Percentiles rank a stretch among this genome's conserved stretches.
Conservation (phyloP, 2,329 filamentous ascomycete species). For the Alternaria brassicicola region DNA sequence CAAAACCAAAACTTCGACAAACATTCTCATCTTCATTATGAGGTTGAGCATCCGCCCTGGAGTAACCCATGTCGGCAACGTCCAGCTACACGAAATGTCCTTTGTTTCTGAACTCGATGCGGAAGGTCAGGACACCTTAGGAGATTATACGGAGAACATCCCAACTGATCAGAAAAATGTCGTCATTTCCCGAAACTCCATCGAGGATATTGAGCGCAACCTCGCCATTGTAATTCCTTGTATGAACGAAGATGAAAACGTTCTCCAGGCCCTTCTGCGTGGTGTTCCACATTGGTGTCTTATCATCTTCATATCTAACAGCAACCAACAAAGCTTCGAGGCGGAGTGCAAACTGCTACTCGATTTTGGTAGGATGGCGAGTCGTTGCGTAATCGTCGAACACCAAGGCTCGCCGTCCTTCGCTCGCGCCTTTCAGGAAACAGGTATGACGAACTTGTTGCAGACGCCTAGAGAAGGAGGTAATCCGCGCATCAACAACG, state of each 20-base stretch:
- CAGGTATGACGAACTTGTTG: constrained; percentile 12
- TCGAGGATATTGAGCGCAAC: constrained; percentile 11
- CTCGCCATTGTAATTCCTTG: constrained; percentile 23
- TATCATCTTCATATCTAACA: constrained; percentile 24
- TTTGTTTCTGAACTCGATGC: constrained; percentile 20
- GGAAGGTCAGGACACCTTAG: background rate
- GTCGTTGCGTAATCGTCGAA: constrained; percentile 7
- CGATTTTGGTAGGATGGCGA: constrained; percentile 2
- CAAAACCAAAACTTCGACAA: background rate
- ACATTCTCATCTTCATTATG: background rate
- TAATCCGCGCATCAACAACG: constrained; percentile 12
- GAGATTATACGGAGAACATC: background rate
- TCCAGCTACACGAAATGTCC: constrained; percentile 14
- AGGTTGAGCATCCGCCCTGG: background rate
- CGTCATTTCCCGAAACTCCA: constrained; percentile 7
- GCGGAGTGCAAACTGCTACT: constrained; percentile 11
- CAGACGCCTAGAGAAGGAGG: background rate
- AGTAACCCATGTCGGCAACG: constrained; percentile 12
- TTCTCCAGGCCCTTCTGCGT: constrained; percentile 20
- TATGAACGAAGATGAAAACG: constrained; percentile 21
- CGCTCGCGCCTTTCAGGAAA: constrained; percentile 13
- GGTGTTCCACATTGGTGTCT: constrained; percentile 23
- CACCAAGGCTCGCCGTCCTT: constrained; percentile 19
- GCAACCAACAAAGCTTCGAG: constrained; percentile 8
- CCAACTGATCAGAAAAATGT: background rate